A percentile compares a stretch with the other conserved stretches of the same genome.
These are phyloP conservation scores for Phyllosticta citribraziliensis DNA, from an alignment of 2,329 filamentous ascomycete genomes.

Conservation along the genomic window DNA sequence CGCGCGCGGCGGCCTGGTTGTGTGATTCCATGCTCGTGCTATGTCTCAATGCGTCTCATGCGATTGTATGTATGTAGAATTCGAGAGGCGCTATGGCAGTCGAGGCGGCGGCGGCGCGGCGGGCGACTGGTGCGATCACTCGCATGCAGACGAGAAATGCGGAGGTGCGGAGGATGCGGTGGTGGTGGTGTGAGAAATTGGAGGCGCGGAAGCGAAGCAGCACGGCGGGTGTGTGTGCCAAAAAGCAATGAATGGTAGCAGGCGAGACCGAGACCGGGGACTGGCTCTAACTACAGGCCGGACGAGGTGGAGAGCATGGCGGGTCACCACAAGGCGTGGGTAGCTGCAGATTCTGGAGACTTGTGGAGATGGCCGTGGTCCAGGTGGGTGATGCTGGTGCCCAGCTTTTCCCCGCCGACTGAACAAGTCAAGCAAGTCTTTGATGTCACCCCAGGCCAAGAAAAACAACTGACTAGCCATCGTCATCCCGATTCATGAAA, in stretches of 20 bases:
- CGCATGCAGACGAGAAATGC: not conserved
- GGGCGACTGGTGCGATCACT: not conserved
- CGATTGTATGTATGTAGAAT: not conserved
- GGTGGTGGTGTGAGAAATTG: not conserved
- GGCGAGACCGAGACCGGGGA: too few relatives aligned
- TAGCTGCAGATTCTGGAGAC: not conserved
- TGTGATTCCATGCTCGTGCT: conserved; percentile 23
- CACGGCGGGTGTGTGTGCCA: too few relatives aligned
- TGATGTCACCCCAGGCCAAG: conserved; percentile 3
- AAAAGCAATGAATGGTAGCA: not conserved
- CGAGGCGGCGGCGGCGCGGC: not conserved
- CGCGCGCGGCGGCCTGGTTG: conserved; percentile 33
- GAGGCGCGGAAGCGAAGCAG: too few relatives aligned
- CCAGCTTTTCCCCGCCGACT: not conserved
- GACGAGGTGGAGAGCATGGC: not conserved
- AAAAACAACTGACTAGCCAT: not conserved
- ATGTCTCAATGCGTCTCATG: too few relatives aligned
- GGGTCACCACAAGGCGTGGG: not conserved
- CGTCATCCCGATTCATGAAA: not conserved
- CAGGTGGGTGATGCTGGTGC: too few relatives aligned
- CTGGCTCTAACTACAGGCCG: not conserved
- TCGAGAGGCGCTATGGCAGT: not conserved
- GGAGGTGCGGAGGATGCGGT: not conserved
- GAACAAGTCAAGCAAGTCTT: not conserved
- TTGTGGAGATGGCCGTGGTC: not conserved